phyloP scores from a whole-genome alignment of 2,329 filamentous ascomycete genomes.

The Xylariaceae sp. region DNA sequence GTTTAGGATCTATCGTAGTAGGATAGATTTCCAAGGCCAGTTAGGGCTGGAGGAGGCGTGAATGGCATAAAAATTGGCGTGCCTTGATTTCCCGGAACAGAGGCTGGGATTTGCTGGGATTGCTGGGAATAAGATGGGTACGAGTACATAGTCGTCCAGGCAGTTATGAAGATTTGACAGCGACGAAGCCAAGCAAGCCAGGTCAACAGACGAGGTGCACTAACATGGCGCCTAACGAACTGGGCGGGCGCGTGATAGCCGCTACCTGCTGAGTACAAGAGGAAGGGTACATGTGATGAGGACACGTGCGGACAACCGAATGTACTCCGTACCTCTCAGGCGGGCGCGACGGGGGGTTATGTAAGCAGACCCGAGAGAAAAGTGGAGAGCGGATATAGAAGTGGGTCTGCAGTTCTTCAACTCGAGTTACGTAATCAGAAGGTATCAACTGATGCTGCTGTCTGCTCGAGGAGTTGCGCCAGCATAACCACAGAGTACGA shows the following conservation, averaged over 20 bases:
- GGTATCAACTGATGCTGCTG: neutral
- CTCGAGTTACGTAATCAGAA: neutral
- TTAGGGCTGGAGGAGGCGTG: neutral
- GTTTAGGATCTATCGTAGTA: neutral
- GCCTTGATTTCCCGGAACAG: neutral
- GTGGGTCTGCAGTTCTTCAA: neutral
- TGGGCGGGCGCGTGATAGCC: neutral
- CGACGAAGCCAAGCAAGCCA: neutral
- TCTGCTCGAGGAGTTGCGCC: neutral
- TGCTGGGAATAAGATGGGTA: neutral
- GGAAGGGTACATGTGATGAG: neutral
- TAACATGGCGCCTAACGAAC: conserved; percentile 6
- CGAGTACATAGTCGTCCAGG: neutral
- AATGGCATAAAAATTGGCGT: neutral
- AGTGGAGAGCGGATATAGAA: neutral
- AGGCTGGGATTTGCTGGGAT: neutral
- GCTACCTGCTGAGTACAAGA: conserved; percentile 1
- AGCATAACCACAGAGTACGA: too few species aligned
- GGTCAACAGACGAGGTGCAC: conserved; percentile 6
- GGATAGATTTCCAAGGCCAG: neutral
- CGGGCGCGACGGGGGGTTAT: neutral
- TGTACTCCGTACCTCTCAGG: too few species aligned
- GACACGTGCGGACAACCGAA: conserved; percentile 16
- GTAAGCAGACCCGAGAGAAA: neutral
- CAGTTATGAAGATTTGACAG: neutral